Percentiles rank a stretch among this genome's conserved stretches.
These are phyloP conservation scores for Starmerella stigmatis DNA, from an alignment of 805 yeast genomes.

Conservation along the genomic window DNA sequence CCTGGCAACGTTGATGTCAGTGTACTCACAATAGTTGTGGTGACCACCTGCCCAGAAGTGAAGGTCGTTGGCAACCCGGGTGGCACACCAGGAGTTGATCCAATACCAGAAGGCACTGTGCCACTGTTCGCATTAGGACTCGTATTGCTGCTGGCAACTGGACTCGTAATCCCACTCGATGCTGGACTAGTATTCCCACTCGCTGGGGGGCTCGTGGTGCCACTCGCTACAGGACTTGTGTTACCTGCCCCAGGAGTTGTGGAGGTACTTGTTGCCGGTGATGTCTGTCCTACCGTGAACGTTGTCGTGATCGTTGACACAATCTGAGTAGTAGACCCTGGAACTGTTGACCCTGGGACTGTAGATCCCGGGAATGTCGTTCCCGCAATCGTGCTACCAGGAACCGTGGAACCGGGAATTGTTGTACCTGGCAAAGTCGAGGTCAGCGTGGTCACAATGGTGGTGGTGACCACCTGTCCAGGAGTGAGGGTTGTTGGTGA, in stretches of 20 bases:
- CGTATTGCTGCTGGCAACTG: no score
- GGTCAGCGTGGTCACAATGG: background rate
- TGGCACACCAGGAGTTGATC: background rate
- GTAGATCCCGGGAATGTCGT: background rate
- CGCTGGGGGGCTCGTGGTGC: background rate
- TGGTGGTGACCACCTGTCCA: background rate
- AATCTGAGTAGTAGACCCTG: background rate
- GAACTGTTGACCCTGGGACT: background rate
- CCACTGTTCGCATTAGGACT: no score
- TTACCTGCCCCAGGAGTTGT: background rate
- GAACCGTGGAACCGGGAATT: background rate
- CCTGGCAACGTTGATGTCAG: constrained; percentile 11
- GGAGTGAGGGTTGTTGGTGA: background rate
- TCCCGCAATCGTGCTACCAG: background rate
- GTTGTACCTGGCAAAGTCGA: background rate
- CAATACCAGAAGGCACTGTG: no score
- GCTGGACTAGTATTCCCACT: background rate
- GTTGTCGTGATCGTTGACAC: constrained; percentile 1
- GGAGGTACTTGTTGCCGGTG: background rate
- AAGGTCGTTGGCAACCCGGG: background rate
- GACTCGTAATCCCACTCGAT: background rate
- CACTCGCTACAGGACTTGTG: background rate
- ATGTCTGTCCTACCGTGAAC: background rate
- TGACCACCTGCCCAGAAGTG: background rate
- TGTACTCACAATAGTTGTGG: constrained; percentile 1